Percentiles rank a stretch among this genome's conserved stretches.
Evolutionary conservation across 441 rosid genomes (phyloP).

Genomic region (Francoa sonchifolia): DNA sequence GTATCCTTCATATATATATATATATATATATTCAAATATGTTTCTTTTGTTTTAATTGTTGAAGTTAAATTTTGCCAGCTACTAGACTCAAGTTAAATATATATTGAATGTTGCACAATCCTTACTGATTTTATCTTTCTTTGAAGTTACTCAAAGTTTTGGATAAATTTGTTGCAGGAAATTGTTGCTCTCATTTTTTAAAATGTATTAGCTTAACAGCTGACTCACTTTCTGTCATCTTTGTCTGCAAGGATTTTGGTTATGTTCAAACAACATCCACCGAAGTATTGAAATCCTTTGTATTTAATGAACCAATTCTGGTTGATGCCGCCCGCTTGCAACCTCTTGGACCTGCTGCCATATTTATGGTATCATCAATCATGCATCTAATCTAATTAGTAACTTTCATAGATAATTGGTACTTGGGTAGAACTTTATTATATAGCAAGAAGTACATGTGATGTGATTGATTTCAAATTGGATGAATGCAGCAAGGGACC

Average conservation of each 20-base stretch:
- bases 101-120: too few species aligned
- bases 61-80: too few species aligned
- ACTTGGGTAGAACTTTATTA: background rate
- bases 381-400: slow-evolving; percentile 5
- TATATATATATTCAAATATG: too few species aligned
- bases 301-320: slow-evolving; percentile 79
- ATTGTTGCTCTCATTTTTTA: background rate
- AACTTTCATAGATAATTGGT: slow-evolving; percentile 1
- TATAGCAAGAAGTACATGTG: slow-evolving; percentile 2
- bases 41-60: too few species aligned
- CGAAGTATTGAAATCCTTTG: slow-evolving; percentile 58
- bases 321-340: slow-evolving; percentile 68
- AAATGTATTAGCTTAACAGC: background rate
- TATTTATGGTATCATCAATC: slow-evolving; percentile 51
- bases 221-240: background rate
- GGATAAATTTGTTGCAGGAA: background rate
- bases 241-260: slow-evolving; percentile 59
- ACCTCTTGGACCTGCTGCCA: slow-evolving; percentile 79
- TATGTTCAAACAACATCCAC: slow-evolving; percentile 79
- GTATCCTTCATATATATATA: too few species aligned
- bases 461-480: slow-evolving; percentile 13
- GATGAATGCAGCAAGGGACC: slow-evolving; percentile 67
- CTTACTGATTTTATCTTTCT: too few species aligned
- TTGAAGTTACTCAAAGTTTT: too few species aligned
- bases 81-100: too few species aligned